Evolutionary conservation across 352 stramenopile species (phyloP).

Genomic region (Globisporangium spiculum): DNA sequence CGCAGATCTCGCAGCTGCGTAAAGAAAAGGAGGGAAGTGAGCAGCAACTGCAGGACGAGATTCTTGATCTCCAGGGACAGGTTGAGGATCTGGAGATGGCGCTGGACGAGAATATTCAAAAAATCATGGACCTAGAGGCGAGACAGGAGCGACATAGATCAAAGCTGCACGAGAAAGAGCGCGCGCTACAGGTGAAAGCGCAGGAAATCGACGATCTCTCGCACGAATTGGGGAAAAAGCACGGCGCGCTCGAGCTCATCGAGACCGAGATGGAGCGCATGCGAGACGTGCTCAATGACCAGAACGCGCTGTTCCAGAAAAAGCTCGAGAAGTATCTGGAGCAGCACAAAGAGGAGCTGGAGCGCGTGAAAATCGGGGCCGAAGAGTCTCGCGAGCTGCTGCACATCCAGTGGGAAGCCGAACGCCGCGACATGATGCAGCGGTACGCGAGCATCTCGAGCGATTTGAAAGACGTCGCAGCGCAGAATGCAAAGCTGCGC

Average conservation of each 20-base stretch:
- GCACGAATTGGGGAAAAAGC: conserved; percentile 46
- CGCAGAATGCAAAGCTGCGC: conserved; percentile 51
- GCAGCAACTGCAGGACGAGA: conserved; percentile 46
- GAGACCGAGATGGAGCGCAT: conserved; percentile 71
- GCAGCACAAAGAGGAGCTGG: conserved; percentile 42
- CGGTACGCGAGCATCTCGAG: conserved; percentile 37
- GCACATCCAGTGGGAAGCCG: conserved; percentile 30
- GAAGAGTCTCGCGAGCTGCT: conserved; percentile 43
- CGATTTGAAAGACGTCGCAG: conserved; percentile 43
- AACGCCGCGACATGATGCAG: conserved; percentile 33
- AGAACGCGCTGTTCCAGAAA: conserved; percentile 55
- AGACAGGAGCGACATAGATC: conserved; percentile 27
- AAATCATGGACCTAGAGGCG: conserved; percentile 29
- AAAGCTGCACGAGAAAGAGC: conserved; percentile 25
- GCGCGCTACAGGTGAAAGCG: conserved; percentile 8
- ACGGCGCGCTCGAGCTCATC: conserved; percentile 56
- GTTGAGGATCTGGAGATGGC: conserved; percentile 62
- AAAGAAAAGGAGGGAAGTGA: conserved; percentile 30
- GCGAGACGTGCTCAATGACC: conserved; percentile 44
- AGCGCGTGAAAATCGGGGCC: conserved; percentile 19
- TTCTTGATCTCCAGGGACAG: conserved; percentile 41
- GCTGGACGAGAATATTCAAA: conserved; percentile 56
- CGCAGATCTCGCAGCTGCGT: conserved; percentile 48
- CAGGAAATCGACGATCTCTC: conserved; percentile 24
- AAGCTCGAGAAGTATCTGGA: conserved; percentile 48